phyloP scores from a whole-genome alignment of 371 early-diverging fungal genomes.

The Amoeboaphelidium protococcarum region DNA sequence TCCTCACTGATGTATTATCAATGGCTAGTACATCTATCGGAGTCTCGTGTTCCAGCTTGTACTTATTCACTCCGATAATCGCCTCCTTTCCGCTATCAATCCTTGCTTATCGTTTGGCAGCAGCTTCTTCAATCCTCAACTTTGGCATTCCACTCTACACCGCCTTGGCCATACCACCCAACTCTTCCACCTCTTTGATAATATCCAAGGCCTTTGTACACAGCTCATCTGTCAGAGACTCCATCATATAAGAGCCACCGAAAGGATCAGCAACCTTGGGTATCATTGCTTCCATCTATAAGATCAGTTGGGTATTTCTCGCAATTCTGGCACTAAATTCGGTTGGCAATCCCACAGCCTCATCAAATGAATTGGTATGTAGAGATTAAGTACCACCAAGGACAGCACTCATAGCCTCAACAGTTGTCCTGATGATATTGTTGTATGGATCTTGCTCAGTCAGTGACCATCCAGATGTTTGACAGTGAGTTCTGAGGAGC shows the following conservation, averaged over 20 bases:
- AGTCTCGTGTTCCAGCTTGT: slow-evolving; percentile 31
- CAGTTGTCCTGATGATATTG: slow-evolving; percentile 55
- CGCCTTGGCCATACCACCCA: slow-evolving; percentile 72
- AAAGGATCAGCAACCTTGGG: slow-evolving; percentile 60
- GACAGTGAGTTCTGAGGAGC: slow-evolving; percentile 55
- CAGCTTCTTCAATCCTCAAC: slow-evolving; percentile 49
- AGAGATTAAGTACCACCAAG: slow-evolving; percentile 64
- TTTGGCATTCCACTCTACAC: slow-evolving; percentile 67
- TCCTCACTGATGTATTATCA: slow-evolving; percentile 40
- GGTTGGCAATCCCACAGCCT: slow-evolving; percentile 51
- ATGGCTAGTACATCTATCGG: slow-evolving; percentile 42
- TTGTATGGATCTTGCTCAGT: slow-evolving; percentile 71
- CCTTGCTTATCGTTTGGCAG: slow-evolving; percentile 53
- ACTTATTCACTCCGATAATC: slow-evolving; percentile 71
- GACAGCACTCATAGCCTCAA: slow-evolving; percentile 67
- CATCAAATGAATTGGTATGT: slow-evolving; percentile 61
- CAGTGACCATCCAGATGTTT: slow-evolving; percentile 66
- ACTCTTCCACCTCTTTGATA: slow-evolving; percentile 41
- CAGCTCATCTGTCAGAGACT: slow-evolving; percentile 46
- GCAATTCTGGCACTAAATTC: slow-evolving; percentile 54
- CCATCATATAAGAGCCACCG: slow-evolving; percentile 78
- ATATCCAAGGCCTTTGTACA: slow-evolving; percentile 30
- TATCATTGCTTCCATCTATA: slow-evolving; percentile 56
- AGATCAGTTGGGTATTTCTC: slow-evolving; percentile 56
- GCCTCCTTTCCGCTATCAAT: slow-evolving; percentile 50